phyloP scores from a whole-genome alignment of 441 rosid species.

The Euphorbia corollata region DNA sequence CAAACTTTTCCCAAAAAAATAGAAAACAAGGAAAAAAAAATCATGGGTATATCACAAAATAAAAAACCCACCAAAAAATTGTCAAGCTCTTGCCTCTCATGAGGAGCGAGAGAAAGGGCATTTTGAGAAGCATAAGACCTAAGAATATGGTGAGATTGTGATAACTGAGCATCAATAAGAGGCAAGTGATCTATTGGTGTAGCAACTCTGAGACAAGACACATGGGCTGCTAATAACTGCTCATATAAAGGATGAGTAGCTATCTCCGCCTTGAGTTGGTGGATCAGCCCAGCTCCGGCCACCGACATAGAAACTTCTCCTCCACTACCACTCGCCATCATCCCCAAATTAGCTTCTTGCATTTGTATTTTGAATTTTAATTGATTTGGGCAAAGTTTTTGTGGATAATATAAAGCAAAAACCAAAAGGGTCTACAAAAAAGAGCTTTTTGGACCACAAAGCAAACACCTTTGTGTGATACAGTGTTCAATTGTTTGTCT shows the following conservation, averaged over 20 bases:
- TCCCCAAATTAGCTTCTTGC: conserved; percentile 65
- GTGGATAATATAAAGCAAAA: not conserved
- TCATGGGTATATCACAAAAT: not conserved
- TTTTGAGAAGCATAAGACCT: conserved; percentile 66
- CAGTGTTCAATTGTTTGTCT: conserved; percentile 12
- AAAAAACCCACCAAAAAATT: conserved; percentile 59
- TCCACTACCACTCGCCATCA: conserved; percentile 50
- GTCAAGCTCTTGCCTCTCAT: conserved; percentile 83
- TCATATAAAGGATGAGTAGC: conserved; percentile 78
- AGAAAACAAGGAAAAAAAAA: not conserved
- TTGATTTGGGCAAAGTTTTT: not conserved
- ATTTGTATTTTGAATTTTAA: conserved; percentile 24
- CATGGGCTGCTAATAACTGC: conserved; percentile 76
- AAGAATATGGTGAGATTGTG: conserved; percentile 68
- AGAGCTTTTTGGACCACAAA: conserved; percentile 25
- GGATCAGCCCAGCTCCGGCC: conserved; percentile 38
- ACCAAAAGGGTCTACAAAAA: conserved; percentile 4
- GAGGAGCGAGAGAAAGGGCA: conserved; percentile 40
- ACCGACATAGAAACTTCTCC: conserved; percentile 26
- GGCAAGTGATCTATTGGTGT: conserved; percentile 94
- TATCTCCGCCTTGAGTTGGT: conserved; percentile 72
- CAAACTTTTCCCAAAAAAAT: not conserved
- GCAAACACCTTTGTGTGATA: conserved; percentile 16
- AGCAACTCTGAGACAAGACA: conserved; percentile 81
- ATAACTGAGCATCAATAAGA: conserved; percentile 79